Percentiles rank a stretch among this genome's conserved stretches.
phyloP scores from a whole-genome alignment of 805 yeast species.

The Sugiyamaella mastotermitis region DNA sequence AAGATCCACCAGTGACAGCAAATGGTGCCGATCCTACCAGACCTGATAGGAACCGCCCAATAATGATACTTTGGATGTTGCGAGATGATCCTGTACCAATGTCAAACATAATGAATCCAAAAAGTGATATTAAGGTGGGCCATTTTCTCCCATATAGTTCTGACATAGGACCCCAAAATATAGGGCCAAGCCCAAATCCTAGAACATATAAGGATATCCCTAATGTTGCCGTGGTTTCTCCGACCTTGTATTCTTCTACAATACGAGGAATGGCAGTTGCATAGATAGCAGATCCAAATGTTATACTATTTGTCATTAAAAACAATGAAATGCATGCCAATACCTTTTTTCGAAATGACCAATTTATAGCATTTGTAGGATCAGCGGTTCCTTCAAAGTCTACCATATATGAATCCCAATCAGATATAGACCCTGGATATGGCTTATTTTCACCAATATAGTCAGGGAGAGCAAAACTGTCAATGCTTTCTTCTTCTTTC shows the following conservation, averaged over 20 bases:
- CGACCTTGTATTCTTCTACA: constrained; percentile 47
- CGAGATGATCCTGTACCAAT: constrained; percentile 69
- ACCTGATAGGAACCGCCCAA: constrained; percentile 73
- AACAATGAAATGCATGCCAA: constrained; percentile 41
- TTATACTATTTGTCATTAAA: constrained; percentile 43
- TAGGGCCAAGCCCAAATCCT: constrained; percentile 84
- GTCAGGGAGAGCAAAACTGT: too few relatives aligned
- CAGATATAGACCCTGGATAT: too few relatives aligned
- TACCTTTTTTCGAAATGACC: constrained; percentile 43
- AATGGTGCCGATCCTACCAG: constrained; percentile 73
- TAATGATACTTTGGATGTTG: constrained; percentile 64
- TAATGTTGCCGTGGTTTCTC: constrained; percentile 50
- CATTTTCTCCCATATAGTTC: constrained; percentile 66
- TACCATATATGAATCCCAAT: constrained; percentile 48
- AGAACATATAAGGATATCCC: constrained; percentile 69
- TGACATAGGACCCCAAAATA: constrained; percentile 76
- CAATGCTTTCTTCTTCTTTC: too few relatives aligned
- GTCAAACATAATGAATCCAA: constrained; percentile 49
- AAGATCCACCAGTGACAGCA: constrained; percentile 75
- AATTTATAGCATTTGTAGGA: constrained; percentile 74
- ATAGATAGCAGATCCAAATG: constrained; percentile 72
- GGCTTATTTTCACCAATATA: too few relatives aligned
- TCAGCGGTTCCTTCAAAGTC: constrained; percentile 73
- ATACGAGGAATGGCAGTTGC: constrained; percentile 49
- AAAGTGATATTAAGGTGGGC: constrained; percentile 46